phyloP scores from a whole-genome alignment of 139 green algal genomes.

The Coccomyxa sp. region DNA sequence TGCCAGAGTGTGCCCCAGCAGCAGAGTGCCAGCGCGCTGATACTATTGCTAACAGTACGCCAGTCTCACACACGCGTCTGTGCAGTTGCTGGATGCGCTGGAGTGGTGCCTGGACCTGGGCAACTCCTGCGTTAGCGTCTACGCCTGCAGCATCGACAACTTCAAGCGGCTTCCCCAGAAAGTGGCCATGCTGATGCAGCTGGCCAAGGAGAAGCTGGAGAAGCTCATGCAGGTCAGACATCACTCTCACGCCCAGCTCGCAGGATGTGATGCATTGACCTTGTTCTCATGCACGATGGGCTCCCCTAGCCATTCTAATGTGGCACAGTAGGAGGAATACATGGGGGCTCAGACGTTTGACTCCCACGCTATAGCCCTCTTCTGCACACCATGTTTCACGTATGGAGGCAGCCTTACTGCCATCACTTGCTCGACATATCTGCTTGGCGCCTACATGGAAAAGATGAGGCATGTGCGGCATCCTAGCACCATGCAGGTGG shows the following conservation, averaged over 20 bases:
- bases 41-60: no score
- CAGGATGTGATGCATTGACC: neutral
- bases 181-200: constrained; percentile 76
- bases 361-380: no score
- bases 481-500: no score
- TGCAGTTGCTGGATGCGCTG: constrained; percentile 74
- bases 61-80: no score
- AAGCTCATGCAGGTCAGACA: constrained; percentile 6
- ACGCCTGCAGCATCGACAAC: constrained; percentile 96
- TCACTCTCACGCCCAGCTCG: neutral
- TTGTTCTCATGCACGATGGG: neutral
- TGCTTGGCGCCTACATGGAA: no score
- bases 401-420: no score
- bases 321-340: no score
- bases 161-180: constrained; percentile 74
- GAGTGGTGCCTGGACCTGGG: constrained; percentile 89
- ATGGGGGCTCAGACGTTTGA: no score
- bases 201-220: constrained; percentile 66
- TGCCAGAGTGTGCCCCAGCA: no score
- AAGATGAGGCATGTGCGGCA: no score
- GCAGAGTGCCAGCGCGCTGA: neutral
- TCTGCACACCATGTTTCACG: no score
- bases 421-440: no score
- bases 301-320: neutral
- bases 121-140: constrained; percentile 78